Evolutionary conservation across 176 grass and related monocot species (phyloP), one percentile per base, ranked within the genome.

Genomic region (Triticum turgidum): DNA sequence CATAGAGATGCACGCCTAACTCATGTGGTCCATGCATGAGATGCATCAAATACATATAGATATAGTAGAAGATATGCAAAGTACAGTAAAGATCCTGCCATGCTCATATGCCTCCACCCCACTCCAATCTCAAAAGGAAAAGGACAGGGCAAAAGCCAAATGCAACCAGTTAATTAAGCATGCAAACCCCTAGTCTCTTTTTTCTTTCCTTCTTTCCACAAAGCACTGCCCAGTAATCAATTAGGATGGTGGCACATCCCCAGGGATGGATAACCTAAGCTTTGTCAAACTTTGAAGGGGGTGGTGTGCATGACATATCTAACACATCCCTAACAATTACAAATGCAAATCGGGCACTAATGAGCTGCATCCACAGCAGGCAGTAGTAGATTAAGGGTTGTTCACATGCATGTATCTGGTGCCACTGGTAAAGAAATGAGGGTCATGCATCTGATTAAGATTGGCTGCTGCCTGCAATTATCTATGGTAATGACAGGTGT

Each of bases 251-350:
- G 73, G 80, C 92, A 84, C 89, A 79, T 76, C 84, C 77, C 63
- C 71, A 61, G 76, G 78, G 89, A 85, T 89, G 87, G 89, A 94
- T 94, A 94, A 91, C 86, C 86, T 91, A 94, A 86, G 45, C 83
- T 82, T 87, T 94, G 84, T 91, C 80, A 91, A 91, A 91, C 87
- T 52, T 35, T 71, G 73, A 65, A 47, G 1, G 85, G 82, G 89
- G 82, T 80, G 64, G 30, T 86, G 81, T 82, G 84, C 84, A 84
- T 85, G 89, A 91, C 89, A 87, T 70, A 86, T 89, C 92, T 89
- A 94, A 86, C 84, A 58, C 70, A 15, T 18, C 37, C 86, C 87
- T 49, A 80, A 61, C 81, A 78, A 52, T 7, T 56, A 30, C 3
- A 25, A 30, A 74, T 65, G 14, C 73, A 85, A 11, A 54, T 66